Conservation (phyloP, 2,329 filamentous ascomycete genomes). For the Camptophora hylomeconis region DNA sequence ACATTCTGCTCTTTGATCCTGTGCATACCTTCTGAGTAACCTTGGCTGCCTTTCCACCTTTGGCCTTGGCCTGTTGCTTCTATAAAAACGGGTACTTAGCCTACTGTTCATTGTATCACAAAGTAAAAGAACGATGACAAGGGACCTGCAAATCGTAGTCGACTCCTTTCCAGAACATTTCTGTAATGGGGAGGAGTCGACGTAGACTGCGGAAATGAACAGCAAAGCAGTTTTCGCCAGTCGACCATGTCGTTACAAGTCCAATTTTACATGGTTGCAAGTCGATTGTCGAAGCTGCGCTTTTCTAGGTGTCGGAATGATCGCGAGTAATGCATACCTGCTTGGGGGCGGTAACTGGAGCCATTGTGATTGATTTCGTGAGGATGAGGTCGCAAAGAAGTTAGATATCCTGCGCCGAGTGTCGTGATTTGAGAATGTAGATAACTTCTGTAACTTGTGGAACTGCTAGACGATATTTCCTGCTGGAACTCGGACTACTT, state of each 20-base stretch:
- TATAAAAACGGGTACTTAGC: slow-evolving; percentile 59
- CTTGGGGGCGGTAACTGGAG: slow-evolving; percentile 14
- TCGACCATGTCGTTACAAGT: slow-evolving; percentile 26
- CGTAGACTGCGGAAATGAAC: slow-evolving; percentile 37
- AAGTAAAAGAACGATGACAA: slow-evolving; percentile 2
- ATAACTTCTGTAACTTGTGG: background rate
- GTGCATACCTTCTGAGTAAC: slow-evolving; percentile 34
- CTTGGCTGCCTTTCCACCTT: slow-evolving; percentile 31
- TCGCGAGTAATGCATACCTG: background rate
- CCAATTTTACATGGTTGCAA: slow-evolving; percentile 74
- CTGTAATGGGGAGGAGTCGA: slow-evolving; percentile 12
- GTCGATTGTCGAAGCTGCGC: slow-evolving; percentile 53
- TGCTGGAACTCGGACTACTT: too few species aligned
- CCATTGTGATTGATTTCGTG: slow-evolving; percentile 18
- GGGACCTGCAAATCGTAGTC: slow-evolving; percentile 3
- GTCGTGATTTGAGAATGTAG: slow-evolving; percentile 15
- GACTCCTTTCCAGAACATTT: slow-evolving; percentile 7
- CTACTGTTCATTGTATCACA: slow-evolving; percentile 58
- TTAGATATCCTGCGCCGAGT: slow-evolving; percentile 84
- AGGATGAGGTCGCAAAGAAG: slow-evolving; percentile 58
- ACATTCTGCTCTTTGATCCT: slow-evolving; percentile 2
- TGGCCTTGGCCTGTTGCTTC: slow-evolving; percentile 29
- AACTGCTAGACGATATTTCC: too few species aligned
- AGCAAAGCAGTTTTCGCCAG: slow-evolving; percentile 96
- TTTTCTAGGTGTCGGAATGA: background rate